These are phyloP conservation scores for Acrasis kona DNA, from an alignment of 78 protist genomes.

Conservation along the genomic window DNA sequence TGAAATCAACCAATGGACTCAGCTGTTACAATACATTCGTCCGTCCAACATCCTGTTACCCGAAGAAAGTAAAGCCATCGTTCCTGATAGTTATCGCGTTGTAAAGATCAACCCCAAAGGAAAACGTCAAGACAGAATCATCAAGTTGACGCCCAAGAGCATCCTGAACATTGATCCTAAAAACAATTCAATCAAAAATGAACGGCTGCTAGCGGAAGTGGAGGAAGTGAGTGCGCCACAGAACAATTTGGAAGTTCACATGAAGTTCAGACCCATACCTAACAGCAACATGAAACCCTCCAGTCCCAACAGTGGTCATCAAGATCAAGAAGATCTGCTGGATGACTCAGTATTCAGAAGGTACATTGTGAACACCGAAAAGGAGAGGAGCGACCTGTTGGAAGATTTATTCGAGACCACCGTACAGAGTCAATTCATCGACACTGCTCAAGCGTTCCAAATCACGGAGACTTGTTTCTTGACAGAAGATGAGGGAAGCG, in stretches of 20 bases:
- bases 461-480: background rate
- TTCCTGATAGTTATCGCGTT: background rate
- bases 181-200: background rate
- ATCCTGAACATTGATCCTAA: background rate
- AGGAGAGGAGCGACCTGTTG: background rate
- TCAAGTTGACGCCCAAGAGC: background rate
- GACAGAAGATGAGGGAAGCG: too few species aligned
- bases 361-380: background rate
- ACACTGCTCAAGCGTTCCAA: background rate
- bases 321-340: background rate
- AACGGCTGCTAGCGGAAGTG: background rate
- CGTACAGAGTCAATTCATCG: background rate
- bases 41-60: background rate
- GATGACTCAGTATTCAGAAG: too few species aligned
- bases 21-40: background rate
- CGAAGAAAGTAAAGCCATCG: background rate
- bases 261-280: background rate
- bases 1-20: too few species aligned
- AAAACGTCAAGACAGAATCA: background rate
- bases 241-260: background rate
- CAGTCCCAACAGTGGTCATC: background rate
- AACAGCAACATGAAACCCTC: background rate
- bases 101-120: background rate
- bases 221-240: background rate
- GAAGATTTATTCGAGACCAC: background rate